Conservation (phyloP, 2,329 filamentous ascomycete species). For the Penicillium sp. region DNA sequence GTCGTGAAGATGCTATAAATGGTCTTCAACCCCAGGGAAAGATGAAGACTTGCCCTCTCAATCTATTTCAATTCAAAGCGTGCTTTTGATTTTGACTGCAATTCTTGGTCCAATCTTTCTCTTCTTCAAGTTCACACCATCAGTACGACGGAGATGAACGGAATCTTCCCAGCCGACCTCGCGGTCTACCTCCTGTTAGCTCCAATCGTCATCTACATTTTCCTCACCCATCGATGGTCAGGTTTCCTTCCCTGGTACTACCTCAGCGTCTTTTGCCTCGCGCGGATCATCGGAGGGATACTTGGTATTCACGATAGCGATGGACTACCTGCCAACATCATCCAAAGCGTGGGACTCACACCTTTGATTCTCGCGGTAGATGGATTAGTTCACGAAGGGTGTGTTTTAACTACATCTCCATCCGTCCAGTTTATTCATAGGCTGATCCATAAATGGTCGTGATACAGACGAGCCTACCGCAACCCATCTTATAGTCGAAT, state of each 20-base stretch:
- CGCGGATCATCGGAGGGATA: slow-evolving; percentile 15
- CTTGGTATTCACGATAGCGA: slow-evolving; percentile 10
- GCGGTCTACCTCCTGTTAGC: neutral
- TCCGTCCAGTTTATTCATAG: neutral
- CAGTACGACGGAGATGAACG: neutral
- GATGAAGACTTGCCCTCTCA: neutral
- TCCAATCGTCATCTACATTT: neutral
- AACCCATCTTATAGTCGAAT: neutral
- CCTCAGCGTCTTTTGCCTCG: slow-evolving; percentile 14
- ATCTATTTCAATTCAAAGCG: neutral
- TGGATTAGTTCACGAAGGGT: slow-evolving; percentile 19
- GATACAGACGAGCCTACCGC: neutral
- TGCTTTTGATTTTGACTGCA: neutral
- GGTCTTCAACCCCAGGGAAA: neutral
- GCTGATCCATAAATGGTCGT: neutral
- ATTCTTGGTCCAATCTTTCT: neutral
- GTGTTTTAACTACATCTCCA: neutral
- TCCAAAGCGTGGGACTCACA: slow-evolving; percentile 13
- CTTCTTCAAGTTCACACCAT: neutral
- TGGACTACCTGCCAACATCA: slow-evolving; percentile 11
- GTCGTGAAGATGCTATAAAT: neutral
- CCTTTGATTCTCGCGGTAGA: slow-evolving; percentile 13
- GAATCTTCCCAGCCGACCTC: neutral
- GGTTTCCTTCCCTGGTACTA: slow-evolving; percentile 13
- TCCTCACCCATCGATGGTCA: neutral